Evolutionary conservation across 2,329 filamentous ascomycete species (phyloP).

Genomic region (Stachybotrys elegans): DNA sequence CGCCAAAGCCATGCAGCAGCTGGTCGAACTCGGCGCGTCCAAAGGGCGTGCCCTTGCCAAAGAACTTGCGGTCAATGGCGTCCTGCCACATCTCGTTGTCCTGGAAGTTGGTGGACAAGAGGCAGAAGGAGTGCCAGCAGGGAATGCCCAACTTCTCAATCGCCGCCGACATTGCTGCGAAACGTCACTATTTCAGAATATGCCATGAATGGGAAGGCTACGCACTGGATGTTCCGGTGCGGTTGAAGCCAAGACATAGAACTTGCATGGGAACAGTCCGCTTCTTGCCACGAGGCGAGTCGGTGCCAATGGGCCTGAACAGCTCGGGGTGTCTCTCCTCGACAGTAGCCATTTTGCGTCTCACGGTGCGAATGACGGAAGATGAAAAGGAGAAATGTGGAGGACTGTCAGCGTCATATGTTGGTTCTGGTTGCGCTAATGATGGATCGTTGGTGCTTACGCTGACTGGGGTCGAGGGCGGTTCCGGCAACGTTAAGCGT

Average conservation of each 20-base stretch:
- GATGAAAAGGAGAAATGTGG: too few species aligned
- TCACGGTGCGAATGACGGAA: too few species aligned
- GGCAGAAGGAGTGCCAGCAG: conserved; percentile 12
- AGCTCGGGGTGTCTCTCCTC: conserved; percentile 14
- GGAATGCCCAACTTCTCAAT: conserved; percentile 11
- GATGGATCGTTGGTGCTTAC: too few species aligned
- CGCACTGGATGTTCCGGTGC: conserved; percentile 16
- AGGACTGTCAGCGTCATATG: too few species aligned
- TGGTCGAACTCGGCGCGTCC: conserved; percentile 12
- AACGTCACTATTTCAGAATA: not conserved
- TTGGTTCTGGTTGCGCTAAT: too few species aligned
- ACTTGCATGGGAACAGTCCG: conserved; percentile 14
- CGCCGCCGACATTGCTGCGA: conserved; percentile 11
- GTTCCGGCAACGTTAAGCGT: too few species aligned
- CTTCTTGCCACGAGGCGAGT: conserved; percentile 11
- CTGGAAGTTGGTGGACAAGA: conserved; percentile 13
- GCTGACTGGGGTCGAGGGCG: too few species aligned
- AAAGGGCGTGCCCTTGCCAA: conserved; percentile 8
- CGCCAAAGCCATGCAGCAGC: conserved; percentile 17
- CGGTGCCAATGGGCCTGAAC: conserved; percentile 12
- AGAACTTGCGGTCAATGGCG: conserved; percentile 14
- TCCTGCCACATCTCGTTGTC: conserved; percentile 17
- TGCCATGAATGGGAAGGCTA: not conserved
- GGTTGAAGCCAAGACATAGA: conserved; percentile 13
- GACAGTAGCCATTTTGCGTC: conserved; percentile 14